These are phyloP conservation scores for Chrysanthemum lavandulifolium DNA, from an alignment of 129 eudicot species.

Conservation along the genomic window DNA sequence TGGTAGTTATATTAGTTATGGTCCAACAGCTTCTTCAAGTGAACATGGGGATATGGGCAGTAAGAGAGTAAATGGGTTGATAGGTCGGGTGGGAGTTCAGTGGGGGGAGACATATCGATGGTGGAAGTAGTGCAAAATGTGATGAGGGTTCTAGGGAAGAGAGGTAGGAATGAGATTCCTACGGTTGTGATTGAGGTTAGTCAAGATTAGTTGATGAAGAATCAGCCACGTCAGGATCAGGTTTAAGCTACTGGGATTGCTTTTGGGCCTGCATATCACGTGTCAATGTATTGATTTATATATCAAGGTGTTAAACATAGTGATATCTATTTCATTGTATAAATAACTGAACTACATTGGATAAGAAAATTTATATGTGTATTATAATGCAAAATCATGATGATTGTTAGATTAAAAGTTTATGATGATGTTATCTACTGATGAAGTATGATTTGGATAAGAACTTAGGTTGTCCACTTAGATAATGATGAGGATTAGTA, in stretches of 20 bases:
- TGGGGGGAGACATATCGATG: constrained; percentile 26
- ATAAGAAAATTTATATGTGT: too few species aligned
- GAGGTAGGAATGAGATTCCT: constrained; percentile 71
- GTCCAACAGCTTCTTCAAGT: too few species aligned
- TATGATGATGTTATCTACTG: too few species aligned
- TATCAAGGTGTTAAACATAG: not conserved
- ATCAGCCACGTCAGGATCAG: constrained; percentile 73
- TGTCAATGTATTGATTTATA: not conserved
- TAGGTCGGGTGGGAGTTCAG: constrained; percentile 21
- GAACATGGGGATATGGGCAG: constrained; percentile 30
- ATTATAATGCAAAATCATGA: too few species aligned
- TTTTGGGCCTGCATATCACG: constrained; percentile 88
- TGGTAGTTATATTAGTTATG: constrained; percentile 40
- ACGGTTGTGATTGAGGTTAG: constrained; percentile 64
- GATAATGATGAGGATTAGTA: not conserved
- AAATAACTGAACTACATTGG: too few species aligned
- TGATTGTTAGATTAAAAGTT: too few species aligned
- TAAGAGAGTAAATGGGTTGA: constrained; percentile 67
- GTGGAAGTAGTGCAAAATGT: constrained; percentile 32
- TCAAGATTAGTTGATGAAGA: constrained; percentile 88
- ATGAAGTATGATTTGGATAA: too few species aligned
- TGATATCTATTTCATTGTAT: not conserved
- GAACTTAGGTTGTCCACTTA: too few species aligned
- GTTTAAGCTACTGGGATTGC: constrained; percentile 74
- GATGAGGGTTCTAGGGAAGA: constrained; percentile 45